A percentile compares a stretch with the other conserved stretches of the same genome.
phyloP scores from a whole-genome alignment of 139 green algal species.

The Ostreobium quekettii region DNA sequence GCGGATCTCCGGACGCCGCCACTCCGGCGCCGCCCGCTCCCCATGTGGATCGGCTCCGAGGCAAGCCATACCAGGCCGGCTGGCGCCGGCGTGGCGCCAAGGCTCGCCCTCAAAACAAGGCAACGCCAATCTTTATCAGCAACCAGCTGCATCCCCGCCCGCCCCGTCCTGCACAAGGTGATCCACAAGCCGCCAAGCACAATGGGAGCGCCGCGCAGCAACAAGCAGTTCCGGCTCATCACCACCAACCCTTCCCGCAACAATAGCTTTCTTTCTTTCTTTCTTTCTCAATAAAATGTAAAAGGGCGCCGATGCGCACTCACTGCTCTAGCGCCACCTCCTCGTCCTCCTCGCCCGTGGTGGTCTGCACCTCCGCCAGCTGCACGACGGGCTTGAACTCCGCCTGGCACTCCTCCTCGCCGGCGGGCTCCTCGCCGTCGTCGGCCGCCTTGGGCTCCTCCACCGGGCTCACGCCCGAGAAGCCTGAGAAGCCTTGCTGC shows the following conservation, averaged over 20 bases:
- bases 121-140: too few relatives aligned
- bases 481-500: too few relatives aligned
- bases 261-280: conserved; percentile 1
- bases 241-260: not conserved
- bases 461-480: too few relatives aligned
- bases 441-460: too few relatives aligned
- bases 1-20: too few relatives aligned
- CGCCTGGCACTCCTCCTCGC: conserved; percentile 83
- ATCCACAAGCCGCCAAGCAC: not conserved
- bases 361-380: conserved; percentile 88
- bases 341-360: conserved; percentile 93
- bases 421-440: conserved; percentile 40
- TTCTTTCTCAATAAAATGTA: not conserved
- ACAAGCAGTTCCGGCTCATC: not conserved
- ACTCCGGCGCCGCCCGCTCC: too few relatives aligned
- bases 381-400: conserved; percentile 92
- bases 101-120: too few relatives aligned
- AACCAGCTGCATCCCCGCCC: too few relatives aligned
- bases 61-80: too few relatives aligned
- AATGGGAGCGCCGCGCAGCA: conserved; percentile 13
- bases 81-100: too few relatives aligned
- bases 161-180: too few relatives aligned
- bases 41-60: too few relatives aligned
- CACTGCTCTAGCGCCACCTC: conserved; percentile 75
- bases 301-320: conserved; percentile 28